Percentiles rank a stretch among this genome's conserved stretches.
Conservation (phyloP, 257 asterid species). For the Solanum sejunctum region DNA sequence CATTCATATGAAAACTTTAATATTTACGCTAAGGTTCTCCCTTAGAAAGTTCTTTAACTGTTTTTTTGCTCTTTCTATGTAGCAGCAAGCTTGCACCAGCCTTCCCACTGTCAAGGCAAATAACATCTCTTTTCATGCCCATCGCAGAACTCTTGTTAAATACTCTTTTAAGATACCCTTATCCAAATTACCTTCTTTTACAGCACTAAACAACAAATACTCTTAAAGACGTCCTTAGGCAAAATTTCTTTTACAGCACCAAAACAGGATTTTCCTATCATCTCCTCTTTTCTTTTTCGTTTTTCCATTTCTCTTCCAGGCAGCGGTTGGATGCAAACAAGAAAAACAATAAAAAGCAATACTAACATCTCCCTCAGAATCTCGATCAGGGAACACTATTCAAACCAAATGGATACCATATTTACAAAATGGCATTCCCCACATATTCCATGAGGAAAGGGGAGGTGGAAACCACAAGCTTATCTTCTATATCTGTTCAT, state of each 20-base stretch:
- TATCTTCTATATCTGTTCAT: slow-evolving; percentile 29
- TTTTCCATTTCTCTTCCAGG: background rate
- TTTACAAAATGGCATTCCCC: slow-evolving; percentile 31
- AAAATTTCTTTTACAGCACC: background rate
- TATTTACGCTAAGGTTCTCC: background rate
- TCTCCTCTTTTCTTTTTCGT: background rate
- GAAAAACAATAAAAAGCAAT: background rate
- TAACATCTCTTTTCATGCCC: background rate
- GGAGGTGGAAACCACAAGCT: slow-evolving; percentile 8
- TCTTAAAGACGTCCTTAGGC: background rate
- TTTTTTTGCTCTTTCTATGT: background rate
- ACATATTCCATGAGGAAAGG: background rate
- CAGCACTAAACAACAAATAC: background rate
- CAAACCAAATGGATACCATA: slow-evolving; percentile 8
- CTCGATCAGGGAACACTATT: background rate
- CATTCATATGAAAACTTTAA: background rate
- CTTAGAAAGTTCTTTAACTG: background rate
- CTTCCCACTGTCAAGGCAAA: background rate
- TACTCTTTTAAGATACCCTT: background rate
- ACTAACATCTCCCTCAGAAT: background rate
- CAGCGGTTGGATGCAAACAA: background rate
- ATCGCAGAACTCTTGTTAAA: background rate
- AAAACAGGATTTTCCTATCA: background rate
- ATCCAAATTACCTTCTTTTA: background rate
- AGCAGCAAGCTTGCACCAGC: background rate